A percentile compares a stretch with the other conserved stretches of the same genome.
Evolutionary conservation across 2,329 filamentous ascomycete genomes (phyloP).

Genomic region (Penicillium sp.): DNA sequence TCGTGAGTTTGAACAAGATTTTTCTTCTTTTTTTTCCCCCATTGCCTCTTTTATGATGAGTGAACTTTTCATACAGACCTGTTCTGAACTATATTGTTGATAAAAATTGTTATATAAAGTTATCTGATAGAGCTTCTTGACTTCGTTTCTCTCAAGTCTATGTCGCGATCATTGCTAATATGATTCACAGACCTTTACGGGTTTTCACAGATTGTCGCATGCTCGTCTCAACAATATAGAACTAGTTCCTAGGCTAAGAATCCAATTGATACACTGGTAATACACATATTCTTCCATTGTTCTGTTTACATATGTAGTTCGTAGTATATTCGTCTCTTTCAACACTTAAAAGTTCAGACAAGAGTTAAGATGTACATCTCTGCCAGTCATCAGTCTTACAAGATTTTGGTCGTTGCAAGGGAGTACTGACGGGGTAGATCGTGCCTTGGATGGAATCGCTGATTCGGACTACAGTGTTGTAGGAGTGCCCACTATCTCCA

Average conservation of each 20-base stretch:
- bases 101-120: conserved; percentile 30
- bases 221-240: neutral
- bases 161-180: conserved; percentile 12
- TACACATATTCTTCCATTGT: neutral
- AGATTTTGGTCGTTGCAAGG: neutral
- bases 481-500: neutral
- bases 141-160: conserved; percentile 8
- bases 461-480: neutral
- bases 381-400: neutral
- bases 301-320: neutral
- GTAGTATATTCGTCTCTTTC: neutral
- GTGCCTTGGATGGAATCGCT: neutral
- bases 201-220: neutral
- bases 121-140: conserved; percentile 37
- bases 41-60: conserved; percentile 5
- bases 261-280: neutral
- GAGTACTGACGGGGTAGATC: neutral
- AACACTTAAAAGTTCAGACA: neutral
- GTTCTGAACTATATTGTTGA: conserved; percentile 57
- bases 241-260: neutral
- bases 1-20: conserved; percentile 6
- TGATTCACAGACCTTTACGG: neutral
- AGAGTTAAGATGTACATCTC: neutral
- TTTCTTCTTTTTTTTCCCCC: neutral
- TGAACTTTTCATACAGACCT: conserved; percentile 11